Percentiles rank a stretch among this genome's conserved stretches.
These are phyloP conservation scores for Talaromyces adpressus DNA, from an alignment of 495 filamentous ascomycete species.

Conservation along the genomic window DNA sequence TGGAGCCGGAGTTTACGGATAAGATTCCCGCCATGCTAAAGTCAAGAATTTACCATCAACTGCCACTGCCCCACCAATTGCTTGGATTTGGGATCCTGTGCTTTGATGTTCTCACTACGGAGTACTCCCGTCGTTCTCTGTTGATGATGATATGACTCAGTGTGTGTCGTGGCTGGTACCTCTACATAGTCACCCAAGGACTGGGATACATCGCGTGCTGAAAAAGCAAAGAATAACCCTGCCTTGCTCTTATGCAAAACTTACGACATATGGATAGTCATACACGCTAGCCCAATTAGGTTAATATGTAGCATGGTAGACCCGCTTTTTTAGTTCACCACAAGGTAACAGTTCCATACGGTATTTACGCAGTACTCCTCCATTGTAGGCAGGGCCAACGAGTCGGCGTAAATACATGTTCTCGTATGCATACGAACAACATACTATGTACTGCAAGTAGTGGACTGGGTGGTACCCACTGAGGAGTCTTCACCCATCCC, in stretches of 20 bases:
- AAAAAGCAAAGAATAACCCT: background rate
- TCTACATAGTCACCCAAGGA: background rate
- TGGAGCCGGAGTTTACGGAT: background rate
- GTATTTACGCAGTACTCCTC: background rate
- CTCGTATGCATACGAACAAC: background rate
- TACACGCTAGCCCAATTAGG: background rate
- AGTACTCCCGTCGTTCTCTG: background rate
- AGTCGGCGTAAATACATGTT: background rate
- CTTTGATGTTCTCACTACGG: background rate
- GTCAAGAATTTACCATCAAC: background rate
- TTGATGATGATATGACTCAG: background rate
- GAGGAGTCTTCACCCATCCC: background rate
- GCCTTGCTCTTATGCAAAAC: slow-evolving; percentile 3
- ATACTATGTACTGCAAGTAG: background rate
- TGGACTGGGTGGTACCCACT: background rate
- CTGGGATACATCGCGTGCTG: background rate
- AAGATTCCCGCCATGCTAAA: background rate
- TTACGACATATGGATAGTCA: background rate
- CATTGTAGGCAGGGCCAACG: too few relatives aligned
- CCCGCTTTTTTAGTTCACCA: background rate
- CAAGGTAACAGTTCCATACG: background rate
- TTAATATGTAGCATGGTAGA: background rate
- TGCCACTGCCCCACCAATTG: background rate
- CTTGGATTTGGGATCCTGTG: background rate
- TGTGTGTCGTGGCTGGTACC: background rate